Evolutionary conservation across 108 stramenopile genomes (phyloP).

Genomic region (Conticribra guillardii): DNA sequence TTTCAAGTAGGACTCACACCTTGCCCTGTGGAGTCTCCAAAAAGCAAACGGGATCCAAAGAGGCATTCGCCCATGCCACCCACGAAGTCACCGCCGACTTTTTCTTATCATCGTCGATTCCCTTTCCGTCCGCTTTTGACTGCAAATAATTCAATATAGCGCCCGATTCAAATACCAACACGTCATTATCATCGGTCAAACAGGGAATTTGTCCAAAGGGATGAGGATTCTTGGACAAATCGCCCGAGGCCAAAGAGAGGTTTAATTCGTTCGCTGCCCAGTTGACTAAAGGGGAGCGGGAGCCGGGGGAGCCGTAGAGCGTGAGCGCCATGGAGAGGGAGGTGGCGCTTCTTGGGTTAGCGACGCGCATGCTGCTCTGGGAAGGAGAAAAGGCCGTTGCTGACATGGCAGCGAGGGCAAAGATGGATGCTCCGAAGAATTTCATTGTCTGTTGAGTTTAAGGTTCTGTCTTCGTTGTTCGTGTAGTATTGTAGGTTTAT

Average conservation of each 20-base stretch:
- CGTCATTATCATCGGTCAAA: constrained; percentile 66
- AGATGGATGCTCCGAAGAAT: neutral
- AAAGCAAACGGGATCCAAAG: constrained; percentile 90
- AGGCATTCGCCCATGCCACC: constrained; percentile 90
- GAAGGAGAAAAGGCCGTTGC: constrained; percentile 15
- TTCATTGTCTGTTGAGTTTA: no score
- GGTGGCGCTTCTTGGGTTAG: constrained; percentile 1
- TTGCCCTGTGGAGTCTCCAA: constrained; percentile 85
- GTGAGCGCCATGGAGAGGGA: constrained; percentile 48
- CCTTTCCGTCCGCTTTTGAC: constrained; percentile 39
- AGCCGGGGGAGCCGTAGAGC: constrained; percentile 61
- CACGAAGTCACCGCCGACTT: constrained; percentile 63
- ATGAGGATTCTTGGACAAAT: constrained; percentile 77
- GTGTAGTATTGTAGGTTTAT: no score
- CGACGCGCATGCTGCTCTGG: neutral
- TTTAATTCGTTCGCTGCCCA: constrained; percentile 81
- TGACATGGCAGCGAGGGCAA: constrained; percentile 18
- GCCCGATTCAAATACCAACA: constrained; percentile 86
- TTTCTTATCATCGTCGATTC: constrained; percentile 23
- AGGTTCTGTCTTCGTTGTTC: no score
- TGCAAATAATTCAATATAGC: constrained; percentile 85
- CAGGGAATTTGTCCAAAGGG: constrained; percentile 91
- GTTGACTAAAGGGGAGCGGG: constrained; percentile 83
- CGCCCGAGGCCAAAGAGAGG: constrained; percentile 32
- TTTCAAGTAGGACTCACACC: constrained; percentile 52